Conservation (phyloP, 768 basidiomycete genomes). For the Boletus rufocinnamomeus region DNA sequence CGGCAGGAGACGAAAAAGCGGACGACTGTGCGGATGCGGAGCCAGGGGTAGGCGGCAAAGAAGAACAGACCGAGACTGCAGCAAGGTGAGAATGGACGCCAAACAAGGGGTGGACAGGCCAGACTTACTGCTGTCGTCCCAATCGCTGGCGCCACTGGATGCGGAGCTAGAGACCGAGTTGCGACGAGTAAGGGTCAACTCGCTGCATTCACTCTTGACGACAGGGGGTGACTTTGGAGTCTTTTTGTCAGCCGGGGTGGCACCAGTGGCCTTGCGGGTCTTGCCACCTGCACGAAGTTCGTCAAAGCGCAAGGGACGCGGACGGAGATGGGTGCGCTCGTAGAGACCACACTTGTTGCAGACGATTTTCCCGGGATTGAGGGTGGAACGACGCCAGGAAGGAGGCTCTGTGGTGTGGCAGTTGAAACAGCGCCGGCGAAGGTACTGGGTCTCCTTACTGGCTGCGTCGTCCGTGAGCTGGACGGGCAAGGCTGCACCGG, state of each 20-base stretch:
- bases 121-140: slow-evolving; percentile 75
- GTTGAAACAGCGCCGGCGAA: slow-evolving; percentile 86
- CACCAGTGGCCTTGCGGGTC: slow-evolving; percentile 52
- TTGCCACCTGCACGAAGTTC: slow-evolving; percentile 87
- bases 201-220: slow-evolving; percentile 68
- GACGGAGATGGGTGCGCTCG: slow-evolving; percentile 83
- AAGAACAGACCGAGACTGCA: slow-evolving; percentile 34
- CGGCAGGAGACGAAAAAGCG: slow-evolving; percentile 66
- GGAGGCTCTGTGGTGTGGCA: slow-evolving; percentile 92
- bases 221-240: slow-evolving; percentile 36
- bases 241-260: slow-evolving; percentile 34
- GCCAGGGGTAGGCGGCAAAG: slow-evolving; percentile 37
- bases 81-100: background rate
- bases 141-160: slow-evolving; percentile 63
- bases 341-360: slow-evolving; percentile 94
- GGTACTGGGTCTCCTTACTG: slow-evolving; percentile 88
- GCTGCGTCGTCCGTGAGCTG: slow-evolving; percentile 92
- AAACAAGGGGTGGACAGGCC: background rate
- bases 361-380: slow-evolving; percentile 90
- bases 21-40: slow-evolving; percentile 63
- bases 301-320: slow-evolving; percentile 83
- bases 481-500: slow-evolving; percentile 53
- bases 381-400: slow-evolving; percentile 83
- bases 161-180: slow-evolving; percentile 61
- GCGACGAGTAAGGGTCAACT: slow-evolving; percentile 54